Conservation (phyloP, 495 filamentous ascomycete genomes). For the Aspergillus conjunctus region DNA sequence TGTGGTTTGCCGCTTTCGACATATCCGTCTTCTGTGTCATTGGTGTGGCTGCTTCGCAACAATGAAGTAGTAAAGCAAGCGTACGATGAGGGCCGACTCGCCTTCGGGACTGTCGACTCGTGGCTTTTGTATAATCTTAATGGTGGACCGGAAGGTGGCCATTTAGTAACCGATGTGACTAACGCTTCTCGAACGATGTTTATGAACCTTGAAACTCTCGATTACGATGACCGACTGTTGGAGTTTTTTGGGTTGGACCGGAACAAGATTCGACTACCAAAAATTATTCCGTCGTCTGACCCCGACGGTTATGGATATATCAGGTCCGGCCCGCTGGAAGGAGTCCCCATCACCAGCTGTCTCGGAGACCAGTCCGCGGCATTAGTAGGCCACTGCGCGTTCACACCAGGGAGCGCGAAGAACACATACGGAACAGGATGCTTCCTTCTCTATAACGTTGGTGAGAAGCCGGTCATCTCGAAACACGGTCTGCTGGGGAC, state of each 20-base stretch:
- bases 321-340: constrained; percentile 66
- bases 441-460: constrained; percentile 94
- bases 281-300: constrained; percentile 86
- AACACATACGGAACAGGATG: constrained; percentile 97
- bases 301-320: constrained; percentile 73
- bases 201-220: constrained; percentile 83
- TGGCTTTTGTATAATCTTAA: constrained; percentile 93
- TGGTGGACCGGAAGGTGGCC: constrained; percentile 68
- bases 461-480: constrained; percentile 86
- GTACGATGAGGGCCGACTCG: constrained; percentile 76
- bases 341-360: constrained; percentile 80
- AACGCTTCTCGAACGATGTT: constrained; percentile 97
- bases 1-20: constrained; percentile 91
- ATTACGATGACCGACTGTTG: constrained; percentile 82
- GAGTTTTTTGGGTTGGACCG: constrained; percentile 81
- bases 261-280: constrained; percentile 75
- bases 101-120: constrained; percentile 91
- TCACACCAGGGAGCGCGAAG: constrained; percentile 84
- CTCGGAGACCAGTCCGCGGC: constrained; percentile 93
- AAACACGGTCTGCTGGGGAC: constrained; percentile 86
- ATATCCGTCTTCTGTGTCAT: constrained; percentile 88
- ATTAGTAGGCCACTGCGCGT: constrained; percentile 89
- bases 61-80: constrained; percentile 70
- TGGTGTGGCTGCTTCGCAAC: constrained; percentile 82
- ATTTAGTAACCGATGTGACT: constrained; percentile 85